A percentile compares a stretch with the other conserved stretches of the same genome.
These are phyloP conservation scores for Trichoderma oligosporum DNA, from an alignment of 2,329 filamentous ascomycete genomes.

Conservation along the genomic window DNA sequence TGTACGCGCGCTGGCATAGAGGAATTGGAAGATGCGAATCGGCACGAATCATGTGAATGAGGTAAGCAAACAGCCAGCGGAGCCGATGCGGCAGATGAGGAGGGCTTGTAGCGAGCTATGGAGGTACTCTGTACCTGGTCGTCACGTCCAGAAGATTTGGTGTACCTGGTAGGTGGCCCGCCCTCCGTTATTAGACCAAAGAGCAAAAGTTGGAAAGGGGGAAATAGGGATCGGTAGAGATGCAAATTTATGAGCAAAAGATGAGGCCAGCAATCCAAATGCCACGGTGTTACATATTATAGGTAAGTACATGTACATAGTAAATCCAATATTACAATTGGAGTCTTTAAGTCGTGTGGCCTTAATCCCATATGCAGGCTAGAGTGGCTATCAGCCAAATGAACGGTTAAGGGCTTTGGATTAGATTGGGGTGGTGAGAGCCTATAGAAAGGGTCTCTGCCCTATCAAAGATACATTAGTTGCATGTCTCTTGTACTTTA, in stretches of 20 bases:
- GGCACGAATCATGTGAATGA: background rate
- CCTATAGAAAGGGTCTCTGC: background rate
- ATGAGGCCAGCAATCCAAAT: background rate
- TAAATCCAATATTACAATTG: background rate
- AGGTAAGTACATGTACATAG: background rate
- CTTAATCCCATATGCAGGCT: background rate
- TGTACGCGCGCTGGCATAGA: background rate
- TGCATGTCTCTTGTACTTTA: background rate
- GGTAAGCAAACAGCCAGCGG: constrained; percentile 9
- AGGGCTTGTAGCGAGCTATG: background rate
- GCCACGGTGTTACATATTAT: constrained; percentile 11
- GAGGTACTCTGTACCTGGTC: background rate
- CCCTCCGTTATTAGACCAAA: no score
- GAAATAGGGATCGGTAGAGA: background rate
- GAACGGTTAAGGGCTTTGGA: background rate
- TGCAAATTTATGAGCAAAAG: background rate
- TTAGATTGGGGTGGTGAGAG: background rate
- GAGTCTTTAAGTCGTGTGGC: constrained; percentile 4
- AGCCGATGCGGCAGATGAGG: constrained; percentile 12
- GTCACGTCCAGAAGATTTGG: background rate
- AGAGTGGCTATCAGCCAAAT: background rate
- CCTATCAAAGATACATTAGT: background rate
- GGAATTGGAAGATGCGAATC: background rate
- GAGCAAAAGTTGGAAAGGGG: background rate
- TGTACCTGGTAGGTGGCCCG: no score